Evolutionary conservation across 1,284 basidiomycete species (phyloP), one percentile per base, ranked within the genome.

Genomic region (Malassezia caprae): DNA sequence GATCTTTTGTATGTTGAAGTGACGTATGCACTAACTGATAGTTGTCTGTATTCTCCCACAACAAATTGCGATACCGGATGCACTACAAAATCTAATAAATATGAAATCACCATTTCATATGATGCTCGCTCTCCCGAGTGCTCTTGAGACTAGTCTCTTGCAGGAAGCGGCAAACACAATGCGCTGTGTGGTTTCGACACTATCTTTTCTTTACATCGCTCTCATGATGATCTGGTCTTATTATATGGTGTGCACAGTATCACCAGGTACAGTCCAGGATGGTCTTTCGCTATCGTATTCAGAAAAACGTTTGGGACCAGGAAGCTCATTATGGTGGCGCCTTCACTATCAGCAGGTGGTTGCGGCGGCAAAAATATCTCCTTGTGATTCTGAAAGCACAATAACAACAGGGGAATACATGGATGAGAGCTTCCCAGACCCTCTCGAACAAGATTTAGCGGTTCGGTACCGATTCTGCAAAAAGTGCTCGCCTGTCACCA

Each of bases 211-310:
- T 13, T 79, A 90, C 53, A 83, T 90, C 61, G 83, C 84, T 2
- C 59, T 83, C 55, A 93, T 91, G 76, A 77, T 93, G 46, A 81
- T 82, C 65, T 79, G 78, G 61, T 87, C 93, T 70, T 94, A 94
- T 76, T 90, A 83, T 72, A 84, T 84, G 66, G 88, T 83, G 37
- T 86, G 87, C 65, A 86, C 84, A 2, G 79, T 87, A 1, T 75
- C 80, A n/a, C 65, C 69, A 4, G 69, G 71, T 2, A 52, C 60
- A 10, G 62, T 67, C 0, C 32, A 49, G 8, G 56, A 63, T 6
- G 68, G 68, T 0, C 47, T 73, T 8, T 58, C 62, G 6, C 61
- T 64, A 27, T 45, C 44, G 8, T 47, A 60, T 4, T 44, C 53
- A 10, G 68, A 72, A 43, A 43, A 67, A 10, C 59, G 69, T 24